Conservation (phyloP, 169 alveolate species). For the Babesia bovis region DNA sequence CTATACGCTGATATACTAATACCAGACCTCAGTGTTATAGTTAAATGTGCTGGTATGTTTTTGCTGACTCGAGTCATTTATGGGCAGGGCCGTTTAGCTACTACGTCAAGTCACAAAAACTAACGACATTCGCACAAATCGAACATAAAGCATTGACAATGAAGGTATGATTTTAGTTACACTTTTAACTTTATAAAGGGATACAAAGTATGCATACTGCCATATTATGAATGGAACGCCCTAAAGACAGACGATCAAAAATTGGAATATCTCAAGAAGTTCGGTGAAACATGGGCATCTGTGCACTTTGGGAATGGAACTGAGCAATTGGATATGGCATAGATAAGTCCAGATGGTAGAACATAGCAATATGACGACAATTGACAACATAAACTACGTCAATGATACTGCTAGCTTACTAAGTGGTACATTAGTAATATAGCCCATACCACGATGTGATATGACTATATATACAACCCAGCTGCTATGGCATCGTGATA, state of each 20-base stretch:
- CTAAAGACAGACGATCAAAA: slow-evolving; percentile 56
- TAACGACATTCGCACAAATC: slow-evolving; percentile 44
- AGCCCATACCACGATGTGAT: too few relatives aligned
- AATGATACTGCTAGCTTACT: too few relatives aligned
- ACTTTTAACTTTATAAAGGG: slow-evolving; percentile 22
- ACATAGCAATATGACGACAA: neutral
- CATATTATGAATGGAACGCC: slow-evolving; percentile 65
- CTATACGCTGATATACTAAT: slow-evolving; percentile 73
- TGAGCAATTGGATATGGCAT: neutral
- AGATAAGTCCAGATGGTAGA: too few relatives aligned
- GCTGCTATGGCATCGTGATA: too few relatives aligned
- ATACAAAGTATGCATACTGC: slow-evolving; percentile 34
- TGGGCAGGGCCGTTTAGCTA: slow-evolving; percentile 77
- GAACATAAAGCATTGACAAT: slow-evolving; percentile 38
- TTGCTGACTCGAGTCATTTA: neutral
- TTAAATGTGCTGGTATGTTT: slow-evolving; percentile 66
- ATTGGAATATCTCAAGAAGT: slow-evolving; percentile 24
- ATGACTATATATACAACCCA: too few relatives aligned
- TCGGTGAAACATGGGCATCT: slow-evolving; percentile 41
- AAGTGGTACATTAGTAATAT: too few relatives aligned
- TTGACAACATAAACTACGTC: neutral
- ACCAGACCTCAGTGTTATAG: slow-evolving; percentile 60
- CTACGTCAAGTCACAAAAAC: slow-evolving; percentile 68
- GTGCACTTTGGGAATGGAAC: neutral
- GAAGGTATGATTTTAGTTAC: slow-evolving; percentile 25